Conservation (phyloP, 2,329 filamentous ascomycete species). For the Botrytis deweyae region DNA sequence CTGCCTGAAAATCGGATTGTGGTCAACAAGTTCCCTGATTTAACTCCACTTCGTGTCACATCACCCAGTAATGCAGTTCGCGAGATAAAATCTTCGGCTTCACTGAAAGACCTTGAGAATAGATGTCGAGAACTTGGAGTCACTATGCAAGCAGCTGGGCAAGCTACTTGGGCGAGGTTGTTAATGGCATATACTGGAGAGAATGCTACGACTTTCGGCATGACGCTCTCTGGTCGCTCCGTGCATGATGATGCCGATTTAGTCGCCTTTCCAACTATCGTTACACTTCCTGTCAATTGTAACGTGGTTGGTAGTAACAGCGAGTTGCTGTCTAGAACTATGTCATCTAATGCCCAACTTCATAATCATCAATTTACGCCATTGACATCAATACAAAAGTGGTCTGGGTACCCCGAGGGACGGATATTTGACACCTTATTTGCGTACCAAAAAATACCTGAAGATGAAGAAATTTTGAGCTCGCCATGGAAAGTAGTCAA, state of each 20-base stretch:
- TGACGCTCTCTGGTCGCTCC: slow-evolving; percentile 74
- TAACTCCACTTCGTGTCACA: slow-evolving; percentile 60
- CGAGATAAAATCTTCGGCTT: slow-evolving; percentile 43
- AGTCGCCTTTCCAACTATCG: slow-evolving; percentile 74
- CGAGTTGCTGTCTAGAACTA: slow-evolving; percentile 60
- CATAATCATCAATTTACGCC: slow-evolving; percentile 71
- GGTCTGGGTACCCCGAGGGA: slow-evolving; percentile 63
- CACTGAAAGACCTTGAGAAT: slow-evolving; percentile 51
- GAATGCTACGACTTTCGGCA: slow-evolving; percentile 69
- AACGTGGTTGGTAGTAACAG: slow-evolving; percentile 53
- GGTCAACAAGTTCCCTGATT: slow-evolving; percentile 70
- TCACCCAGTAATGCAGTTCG: slow-evolving; percentile 38
- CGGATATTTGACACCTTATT: slow-evolving; percentile 82
- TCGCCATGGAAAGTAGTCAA: slow-evolving; percentile 58
- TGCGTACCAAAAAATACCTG: slow-evolving; percentile 68
- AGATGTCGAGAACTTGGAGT: slow-evolving; percentile 58
- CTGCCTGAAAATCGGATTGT: slow-evolving; percentile 51
- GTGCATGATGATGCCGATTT: slow-evolving; percentile 56
- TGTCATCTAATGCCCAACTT: slow-evolving; percentile 62
- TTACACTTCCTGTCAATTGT: slow-evolving; percentile 73
- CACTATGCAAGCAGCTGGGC: slow-evolving; percentile 73
- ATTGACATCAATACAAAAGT: slow-evolving; percentile 69
- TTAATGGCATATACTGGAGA: slow-evolving; percentile 78
- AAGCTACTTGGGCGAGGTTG: slow-evolving; percentile 75
- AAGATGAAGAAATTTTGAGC: slow-evolving; percentile 25